Base-by-base conservation (phyloP, 2,329 filamentous ascomycete genomes). In the Myriosclerotinia scirpicola region DNA sequence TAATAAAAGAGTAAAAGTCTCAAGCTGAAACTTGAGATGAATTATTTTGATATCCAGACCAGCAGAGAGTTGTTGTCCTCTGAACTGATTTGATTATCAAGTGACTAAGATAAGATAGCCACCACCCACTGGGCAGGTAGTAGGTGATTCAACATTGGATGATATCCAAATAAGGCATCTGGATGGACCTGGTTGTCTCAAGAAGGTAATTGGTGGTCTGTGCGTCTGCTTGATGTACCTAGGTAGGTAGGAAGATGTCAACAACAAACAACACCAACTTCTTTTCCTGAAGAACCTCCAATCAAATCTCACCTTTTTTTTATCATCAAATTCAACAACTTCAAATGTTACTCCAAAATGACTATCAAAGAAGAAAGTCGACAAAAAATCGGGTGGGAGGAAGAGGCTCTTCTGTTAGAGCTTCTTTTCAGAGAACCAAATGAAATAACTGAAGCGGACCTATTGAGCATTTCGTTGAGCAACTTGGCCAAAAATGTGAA, bases 401-500 rank as follows among this genome's bases (percentile, higher is more conserved):
- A 59, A 20, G 20, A 40, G 2, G 40, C 52, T 58, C 15, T 65
- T 3, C 26, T 26, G 26, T 40, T 65, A 26, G 62, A 59, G 20
- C 38, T 65, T 26, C 30, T 65, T 15, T 58, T 48, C 34, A 46
- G 52, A 26, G 46, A 68, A 12, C 70, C 72, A 8, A 50, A 67
- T 30, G 14, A 34, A 7, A 17, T 74, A 12, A 67, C 68, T 15
- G 67, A 69, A n/a, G 58, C 26, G 3, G 67, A 73, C 14, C 69
- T 75, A 17, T 48, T 66, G 34, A 54, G 59, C 7, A 67, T 71
- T 40, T 63, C 70, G 6, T 63, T 74, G n/a, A 69, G 66, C 22
- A 52, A 64, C 5, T 59, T 75, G 3, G 69, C 70, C n/a, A 70
- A 68, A 42, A 65, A 53, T 36, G 38, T 74, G n/a, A 54, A 59